phyloP scores from a whole-genome alignment of 352 stramenopile species.

The Pythium dissotocum region DNA sequence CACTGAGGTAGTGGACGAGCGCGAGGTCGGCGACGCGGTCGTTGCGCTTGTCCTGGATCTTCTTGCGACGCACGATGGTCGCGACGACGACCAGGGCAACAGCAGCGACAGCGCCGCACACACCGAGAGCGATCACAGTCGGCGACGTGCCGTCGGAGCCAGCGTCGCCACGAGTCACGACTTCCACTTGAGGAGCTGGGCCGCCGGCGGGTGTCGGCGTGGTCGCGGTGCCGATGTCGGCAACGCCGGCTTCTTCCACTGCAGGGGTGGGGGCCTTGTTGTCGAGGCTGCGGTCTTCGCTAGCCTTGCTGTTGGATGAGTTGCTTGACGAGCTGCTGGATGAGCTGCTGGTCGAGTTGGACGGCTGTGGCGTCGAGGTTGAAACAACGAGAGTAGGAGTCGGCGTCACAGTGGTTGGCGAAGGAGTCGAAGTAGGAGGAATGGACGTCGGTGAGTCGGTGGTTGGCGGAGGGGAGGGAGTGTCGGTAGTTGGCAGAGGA shows the following conservation, averaged over 20 bases:
- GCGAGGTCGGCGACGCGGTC: constrained; percentile 2
- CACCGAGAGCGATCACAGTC: constrained; percentile 26
- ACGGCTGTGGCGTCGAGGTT: background rate
- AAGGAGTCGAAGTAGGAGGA: background rate
- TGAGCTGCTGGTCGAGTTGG: background rate
- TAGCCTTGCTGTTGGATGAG: background rate
- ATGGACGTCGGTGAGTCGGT: constrained; percentile 11
- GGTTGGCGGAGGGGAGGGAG: background rate
- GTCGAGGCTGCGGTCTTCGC: constrained; percentile 17
- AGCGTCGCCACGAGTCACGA: constrained; percentile 10
- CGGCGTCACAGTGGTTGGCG: background rate
- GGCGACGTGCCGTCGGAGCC: constrained; percentile 23
- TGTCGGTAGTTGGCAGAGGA: background rate
- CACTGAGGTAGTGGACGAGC: background rate
- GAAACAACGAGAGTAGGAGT: background rate
- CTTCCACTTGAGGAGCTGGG: background rate
- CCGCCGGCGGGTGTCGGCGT: background rate
- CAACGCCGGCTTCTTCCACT: background rate
- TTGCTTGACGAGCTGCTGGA: too few species aligned
- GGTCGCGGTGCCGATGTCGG: background rate
- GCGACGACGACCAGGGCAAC: constrained; percentile 32
- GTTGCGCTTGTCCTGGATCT: constrained; percentile 29
- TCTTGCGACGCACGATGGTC: constrained; percentile 32
- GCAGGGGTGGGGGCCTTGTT: background rate
- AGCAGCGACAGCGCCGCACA: constrained; percentile 16